Base-by-base conservation (phyloP, 2,329 filamentous ascomycete species). In the Aspergillus carbonarius region DNA sequence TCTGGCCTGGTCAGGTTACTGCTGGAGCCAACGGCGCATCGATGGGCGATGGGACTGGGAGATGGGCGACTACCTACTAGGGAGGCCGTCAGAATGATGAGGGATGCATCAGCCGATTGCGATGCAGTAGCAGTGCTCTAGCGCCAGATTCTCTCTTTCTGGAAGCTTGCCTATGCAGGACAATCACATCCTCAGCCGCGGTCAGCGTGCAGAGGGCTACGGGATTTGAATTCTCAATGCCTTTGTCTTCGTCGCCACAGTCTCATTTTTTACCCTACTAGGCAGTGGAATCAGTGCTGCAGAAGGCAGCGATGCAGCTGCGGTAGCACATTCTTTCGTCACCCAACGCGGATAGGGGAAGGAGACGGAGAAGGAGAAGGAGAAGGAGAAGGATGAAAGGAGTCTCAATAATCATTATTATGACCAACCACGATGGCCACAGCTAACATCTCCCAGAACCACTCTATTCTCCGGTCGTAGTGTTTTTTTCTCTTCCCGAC, bases 31-130 rank as follows among this genome's bases (percentile, higher is more conserved):
- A 27, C 25, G 25, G 27, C 32, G n/a, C 17, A 17, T 34, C 17
- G n/a, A 35, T 23, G 20, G 6, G 23, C 17, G n/a, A 35, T 23
- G 20, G 13, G 18, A 10, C 37, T 32, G 50, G 32, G 25, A 42
- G 37, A n/a, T 18, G 39, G 37, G 17, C 10, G 35, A 20, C 23
- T 20, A 23, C 23, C 5, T n/a, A n/a, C n/a, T n/a, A n/a, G n/a
- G n/a, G n/a, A 48, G 15, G 51, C 25, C 51, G 37, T 44, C 39
- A 54, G 51, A 54, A 44, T 54, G 51, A 44, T 4, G 51, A 42
- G 51, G 27, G 32, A 42, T 53, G 50, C 35, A 53, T 53, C 25
- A 20, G 50, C 35, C 35, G 37, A 25, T 13, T 35, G 20, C 37
- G 25, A 54, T 42, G 51, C 37, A 54, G 37, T 18, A 54, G 44